phyloP scores from a whole-genome alignment of 371 early-diverging fungal species.

The Mortierella sp. region DNA sequence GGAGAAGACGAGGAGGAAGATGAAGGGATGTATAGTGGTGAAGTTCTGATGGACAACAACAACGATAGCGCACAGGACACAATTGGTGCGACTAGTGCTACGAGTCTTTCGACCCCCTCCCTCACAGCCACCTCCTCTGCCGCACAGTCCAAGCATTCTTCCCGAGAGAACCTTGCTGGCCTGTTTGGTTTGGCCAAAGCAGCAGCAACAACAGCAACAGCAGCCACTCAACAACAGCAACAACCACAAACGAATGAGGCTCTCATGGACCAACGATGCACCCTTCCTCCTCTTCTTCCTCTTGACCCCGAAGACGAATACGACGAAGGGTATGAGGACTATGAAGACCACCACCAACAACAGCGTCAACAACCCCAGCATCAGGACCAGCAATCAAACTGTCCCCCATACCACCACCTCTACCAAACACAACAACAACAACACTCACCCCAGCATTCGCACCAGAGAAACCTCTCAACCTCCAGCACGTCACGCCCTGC shows the following conservation, averaged over 20 bases:
- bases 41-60: background rate
- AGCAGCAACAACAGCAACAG: background rate
- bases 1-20: slow-evolving; percentile 1
- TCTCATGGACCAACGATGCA: background rate
- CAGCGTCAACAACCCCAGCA: background rate
- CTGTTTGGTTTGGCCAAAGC: slow-evolving; percentile 24
- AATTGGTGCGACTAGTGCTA: background rate
- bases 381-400: background rate
- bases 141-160: slow-evolving; percentile 35
- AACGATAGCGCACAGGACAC: background rate
- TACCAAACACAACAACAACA: background rate
- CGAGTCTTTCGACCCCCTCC: slow-evolving; percentile 25
- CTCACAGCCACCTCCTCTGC: slow-evolving; percentile 35
- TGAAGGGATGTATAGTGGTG: background rate
- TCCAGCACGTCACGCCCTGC: slow-evolving; percentile 14
- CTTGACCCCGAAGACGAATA: slow-evolving; percentile 17
- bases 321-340: slow-evolving; percentile 23
- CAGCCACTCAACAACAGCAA: background rate
- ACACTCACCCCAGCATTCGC: background rate
- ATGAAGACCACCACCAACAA: slow-evolving; percentile 12
- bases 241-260: background rate
- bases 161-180: slow-evolving; percentile 31
- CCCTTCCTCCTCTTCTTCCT: background rate
- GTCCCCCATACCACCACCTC: background rate
- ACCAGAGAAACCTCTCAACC: background rate